Conservation (phyloP, 2,329 filamentous ascomycete species). For the Metarhizium anisopliae region DNA sequence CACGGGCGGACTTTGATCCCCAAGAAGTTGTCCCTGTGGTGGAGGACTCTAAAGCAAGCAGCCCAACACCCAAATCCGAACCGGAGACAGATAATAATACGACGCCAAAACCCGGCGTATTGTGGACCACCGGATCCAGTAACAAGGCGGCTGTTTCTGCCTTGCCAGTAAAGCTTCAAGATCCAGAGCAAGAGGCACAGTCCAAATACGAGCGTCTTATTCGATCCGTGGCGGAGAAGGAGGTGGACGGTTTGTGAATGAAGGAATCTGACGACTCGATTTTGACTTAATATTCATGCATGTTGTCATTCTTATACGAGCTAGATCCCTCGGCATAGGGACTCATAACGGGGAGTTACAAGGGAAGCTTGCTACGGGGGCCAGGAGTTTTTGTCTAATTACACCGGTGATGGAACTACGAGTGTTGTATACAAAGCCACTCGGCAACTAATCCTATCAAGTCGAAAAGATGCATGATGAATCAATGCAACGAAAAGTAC, state of each 20-base stretch:
- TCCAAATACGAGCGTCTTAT: slow-evolving; percentile 28
- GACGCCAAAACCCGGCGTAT: slow-evolving; percentile 20
- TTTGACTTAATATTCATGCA: background rate
- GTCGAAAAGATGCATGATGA: background rate
- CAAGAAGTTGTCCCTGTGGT: slow-evolving; percentile 14
- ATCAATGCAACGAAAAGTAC: background rate
- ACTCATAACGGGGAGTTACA: background rate
- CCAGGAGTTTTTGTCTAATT: too few relatives aligned
- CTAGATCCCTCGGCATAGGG: too few relatives aligned
- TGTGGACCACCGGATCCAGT: slow-evolving; percentile 22
- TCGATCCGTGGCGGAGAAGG: slow-evolving; percentile 25
- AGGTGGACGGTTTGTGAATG: slow-evolving; percentile 15
- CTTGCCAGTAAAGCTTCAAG: slow-evolving; percentile 17
- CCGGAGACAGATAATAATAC: slow-evolving; percentile 15
- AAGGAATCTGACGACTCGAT: background rate
- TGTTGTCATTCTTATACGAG: background rate
- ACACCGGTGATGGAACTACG: too few relatives aligned
- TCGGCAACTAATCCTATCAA: background rate
- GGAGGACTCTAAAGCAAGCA: slow-evolving; percentile 23
- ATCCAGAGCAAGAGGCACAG: slow-evolving; percentile 26
- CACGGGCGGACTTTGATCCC: slow-evolving; percentile 29
- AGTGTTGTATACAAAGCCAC: too few relatives aligned
- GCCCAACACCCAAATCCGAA: slow-evolving; percentile 21
- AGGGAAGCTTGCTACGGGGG: background rate
- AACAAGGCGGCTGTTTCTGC: slow-evolving; percentile 7